Percentiles rank a stretch among this genome's conserved stretches.
Conservation (phyloP, 176 grass and related monocot genomes). For the Microstegium vimineum region DNA sequence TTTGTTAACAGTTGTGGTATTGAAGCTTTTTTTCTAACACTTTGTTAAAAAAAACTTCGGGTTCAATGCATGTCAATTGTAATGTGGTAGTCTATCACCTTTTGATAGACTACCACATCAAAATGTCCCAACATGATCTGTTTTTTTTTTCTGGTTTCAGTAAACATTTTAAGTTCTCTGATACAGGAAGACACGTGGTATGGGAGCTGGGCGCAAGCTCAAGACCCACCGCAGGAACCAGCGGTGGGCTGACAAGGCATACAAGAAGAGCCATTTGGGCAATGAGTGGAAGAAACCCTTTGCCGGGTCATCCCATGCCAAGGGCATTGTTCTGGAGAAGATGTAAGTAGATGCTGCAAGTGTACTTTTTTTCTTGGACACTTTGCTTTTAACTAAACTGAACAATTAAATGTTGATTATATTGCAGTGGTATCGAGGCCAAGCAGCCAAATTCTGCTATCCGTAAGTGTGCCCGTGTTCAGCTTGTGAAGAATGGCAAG, state of each 20-base stretch:
- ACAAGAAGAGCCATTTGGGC: constrained; percentile 76
- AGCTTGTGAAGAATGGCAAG: constrained; percentile 72
- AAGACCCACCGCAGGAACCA: constrained; percentile 70
- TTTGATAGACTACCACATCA: too few species aligned
- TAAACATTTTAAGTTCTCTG: neutral
- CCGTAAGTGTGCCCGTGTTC: constrained; percentile 70
- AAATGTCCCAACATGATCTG: neutral
- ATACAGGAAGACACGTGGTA: constrained; percentile 73
- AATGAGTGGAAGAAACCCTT: constrained; percentile 81
- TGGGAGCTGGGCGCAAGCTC: constrained; percentile 68
- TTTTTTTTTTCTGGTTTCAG: neutral
- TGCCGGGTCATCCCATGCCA: constrained; percentile 60
- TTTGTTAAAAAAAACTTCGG: neutral
- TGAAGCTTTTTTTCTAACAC: neutral
- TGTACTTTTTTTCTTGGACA: neutral
- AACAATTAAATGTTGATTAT: neutral
- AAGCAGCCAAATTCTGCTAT: constrained; percentile 75
- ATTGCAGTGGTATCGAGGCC: constrained; percentile 66
- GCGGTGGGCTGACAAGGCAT: constrained; percentile 70
- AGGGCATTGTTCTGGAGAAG: constrained; percentile 76
- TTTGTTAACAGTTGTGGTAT: neutral
- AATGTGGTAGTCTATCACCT: neutral
- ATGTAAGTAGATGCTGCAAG: constrained; percentile 32
- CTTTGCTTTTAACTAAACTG: neutral
- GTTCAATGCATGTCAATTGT: neutral